These are phyloP conservation scores for barrel medic (Medicago truncatula) DNA, from an alignment of 306 rosid genomes.

Conservation along the genomic window MtrunA17r5.0-ANR NC_053046.1:5747001-5747500, in stretches of 20 bases:
- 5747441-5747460: not conserved
- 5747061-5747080: not conserved
- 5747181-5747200: not conserved
- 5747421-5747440: not conserved
- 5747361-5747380: too few relatives aligned
- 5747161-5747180: not conserved
- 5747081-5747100: not conserved
- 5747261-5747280: not conserved
- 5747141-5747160: not conserved
- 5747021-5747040: not conserved
- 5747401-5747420: not conserved
- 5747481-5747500: too few relatives aligned
- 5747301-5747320: not conserved
- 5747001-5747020: not conserved
- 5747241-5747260: not conserved
- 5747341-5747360: too few relatives aligned
- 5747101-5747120: not conserved
- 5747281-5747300: not conserved
- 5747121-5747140: not conserved
- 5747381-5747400: not conserved
- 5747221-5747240: not conserved
- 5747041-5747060: not conserved
- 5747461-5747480: not conserved
- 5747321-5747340: not conserved
- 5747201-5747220: not conserved